Evolutionary conservation across 1,284 basidiomycete species (phyloP).

Genomic region (Leccinum pallidistipes): DNA sequence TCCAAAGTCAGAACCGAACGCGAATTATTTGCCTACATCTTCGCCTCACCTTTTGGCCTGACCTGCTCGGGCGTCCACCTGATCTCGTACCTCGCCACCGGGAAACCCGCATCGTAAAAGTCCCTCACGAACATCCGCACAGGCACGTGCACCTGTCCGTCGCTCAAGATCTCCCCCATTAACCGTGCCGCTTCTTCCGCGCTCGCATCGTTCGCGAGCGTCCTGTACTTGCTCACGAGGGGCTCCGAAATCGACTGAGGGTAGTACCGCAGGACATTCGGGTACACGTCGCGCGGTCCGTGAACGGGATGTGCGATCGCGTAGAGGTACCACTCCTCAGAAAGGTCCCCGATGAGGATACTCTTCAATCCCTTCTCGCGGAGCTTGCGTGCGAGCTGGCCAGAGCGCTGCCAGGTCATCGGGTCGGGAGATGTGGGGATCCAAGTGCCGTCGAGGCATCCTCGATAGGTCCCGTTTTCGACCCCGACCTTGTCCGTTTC

Average conservation of each 20-base stretch:
- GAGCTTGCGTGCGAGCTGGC: constrained; percentile 55
- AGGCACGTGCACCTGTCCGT: constrained; percentile 71
- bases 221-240: constrained; percentile 48
- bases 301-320: constrained; percentile 62
- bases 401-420: constrained; percentile 67
- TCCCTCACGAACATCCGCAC: constrained; percentile 63
- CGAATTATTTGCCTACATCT: background rate
- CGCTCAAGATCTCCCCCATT: constrained; percentile 59
- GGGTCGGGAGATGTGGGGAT: constrained; percentile 42
- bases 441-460: constrained; percentile 41
- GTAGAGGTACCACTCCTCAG: constrained; percentile 79
- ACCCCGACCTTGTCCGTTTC: constrained; percentile 54
- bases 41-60: too few species aligned
- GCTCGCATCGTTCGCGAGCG: constrained; percentile 38
- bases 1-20: background rate
- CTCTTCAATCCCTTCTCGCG: constrained; percentile 58
- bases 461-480: constrained; percentile 66
- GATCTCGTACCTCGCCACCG: constrained; percentile 67
- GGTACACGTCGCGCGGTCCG: constrained; percentile 48
- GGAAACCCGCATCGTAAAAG: constrained; percentile 52
- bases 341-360: constrained; percentile 65
- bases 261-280: constrained; percentile 66
- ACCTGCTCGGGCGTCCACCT: too few species aligned
- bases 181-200: constrained; percentile 42
- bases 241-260: constrained; percentile 44